These are phyloP conservation scores for Emergomyces africanus DNA, from an alignment of 2,329 filamentous ascomycete species.

Conservation along the genomic window DNA sequence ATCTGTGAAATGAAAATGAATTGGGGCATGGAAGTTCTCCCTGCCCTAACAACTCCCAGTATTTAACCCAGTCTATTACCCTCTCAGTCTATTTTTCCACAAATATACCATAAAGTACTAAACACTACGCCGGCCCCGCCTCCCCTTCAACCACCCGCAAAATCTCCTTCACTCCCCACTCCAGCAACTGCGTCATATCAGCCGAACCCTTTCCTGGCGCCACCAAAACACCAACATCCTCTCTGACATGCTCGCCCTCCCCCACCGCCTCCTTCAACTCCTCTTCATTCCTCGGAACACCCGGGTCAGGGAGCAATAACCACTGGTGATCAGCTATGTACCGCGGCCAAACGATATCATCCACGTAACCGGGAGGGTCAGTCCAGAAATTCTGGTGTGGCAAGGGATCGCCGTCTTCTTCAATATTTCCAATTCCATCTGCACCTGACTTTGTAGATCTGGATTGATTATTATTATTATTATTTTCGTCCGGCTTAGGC, in stretches of 20 bases:
- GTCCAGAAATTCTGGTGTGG: constrained; percentile 70
- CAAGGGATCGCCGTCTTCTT: constrained; percentile 23
- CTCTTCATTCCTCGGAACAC: constrained; percentile 6
- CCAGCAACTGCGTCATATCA: constrained; percentile 49
- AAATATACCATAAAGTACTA: neutral
- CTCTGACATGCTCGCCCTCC: constrained; percentile 23
- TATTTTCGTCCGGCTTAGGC: constrained; percentile 6
- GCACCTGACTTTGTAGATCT: neutral
- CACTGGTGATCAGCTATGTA: constrained; percentile 72
- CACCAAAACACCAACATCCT: constrained; percentile 35
- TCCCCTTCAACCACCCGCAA: constrained; percentile 29
- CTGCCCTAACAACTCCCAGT: neutral
- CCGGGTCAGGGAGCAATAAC: constrained; percentile 53
- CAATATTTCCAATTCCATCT: constrained; percentile 21
- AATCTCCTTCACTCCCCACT: constrained; percentile 55
- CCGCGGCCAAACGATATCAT: constrained; percentile 91
- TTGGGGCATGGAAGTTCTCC: neutral
- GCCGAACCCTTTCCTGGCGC: constrained; percentile 42
- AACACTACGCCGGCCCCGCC: neutral
- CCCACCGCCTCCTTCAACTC: constrained; percentile 20
- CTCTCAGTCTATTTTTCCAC: neutral
- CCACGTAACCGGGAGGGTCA: constrained; percentile 88
- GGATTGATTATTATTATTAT: neutral
- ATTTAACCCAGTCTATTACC: neutral
- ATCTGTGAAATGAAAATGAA: neutral